phyloP scores from a whole-genome alignment of 768 basidiomycete genomes.

The Filobasidium floriforme region DNA sequence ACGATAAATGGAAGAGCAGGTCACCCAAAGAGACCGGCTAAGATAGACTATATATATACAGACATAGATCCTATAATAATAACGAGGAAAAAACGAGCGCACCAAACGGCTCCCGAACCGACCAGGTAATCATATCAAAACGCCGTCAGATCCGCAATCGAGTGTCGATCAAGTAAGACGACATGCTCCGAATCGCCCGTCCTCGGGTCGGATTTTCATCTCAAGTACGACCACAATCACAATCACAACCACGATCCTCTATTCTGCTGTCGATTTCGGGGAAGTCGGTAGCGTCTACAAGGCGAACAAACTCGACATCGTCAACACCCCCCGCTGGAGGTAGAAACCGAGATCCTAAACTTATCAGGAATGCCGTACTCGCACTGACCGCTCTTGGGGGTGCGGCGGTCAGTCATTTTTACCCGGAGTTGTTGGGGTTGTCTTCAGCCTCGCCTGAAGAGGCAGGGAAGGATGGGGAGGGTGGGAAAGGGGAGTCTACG shows the following conservation, averaged over 20 bases:
- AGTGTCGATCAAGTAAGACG: background rate
- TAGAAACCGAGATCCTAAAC: constrained; percentile 8
- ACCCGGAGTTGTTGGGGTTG: constrained; percentile 15
- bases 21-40: too few species aligned
- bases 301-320: background rate
- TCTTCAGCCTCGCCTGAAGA: background rate
- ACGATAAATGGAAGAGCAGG: too few species aligned
- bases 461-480: too few species aligned
- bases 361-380: constrained; percentile 17
- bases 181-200: constrained; percentile 5
- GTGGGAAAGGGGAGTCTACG: too few species aligned
- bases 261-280: too few species aligned
- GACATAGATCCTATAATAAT: too few species aligned
- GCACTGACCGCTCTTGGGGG: constrained; percentile 11
- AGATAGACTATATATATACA: too few species aligned
- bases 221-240: background rate
- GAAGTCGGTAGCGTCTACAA: too few species aligned
- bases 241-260: too few species aligned
- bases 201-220: background rate
- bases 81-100: too few species aligned
- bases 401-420: constrained; percentile 17
- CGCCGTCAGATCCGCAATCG: background rate
- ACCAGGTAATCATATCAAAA: too few species aligned
- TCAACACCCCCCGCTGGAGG: background rate
- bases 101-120: too few species aligned